Evolutionary conservation across 768 basidiomycete species (phyloP).

Genomic region (Leucosporidium creatinivorum): DNA sequence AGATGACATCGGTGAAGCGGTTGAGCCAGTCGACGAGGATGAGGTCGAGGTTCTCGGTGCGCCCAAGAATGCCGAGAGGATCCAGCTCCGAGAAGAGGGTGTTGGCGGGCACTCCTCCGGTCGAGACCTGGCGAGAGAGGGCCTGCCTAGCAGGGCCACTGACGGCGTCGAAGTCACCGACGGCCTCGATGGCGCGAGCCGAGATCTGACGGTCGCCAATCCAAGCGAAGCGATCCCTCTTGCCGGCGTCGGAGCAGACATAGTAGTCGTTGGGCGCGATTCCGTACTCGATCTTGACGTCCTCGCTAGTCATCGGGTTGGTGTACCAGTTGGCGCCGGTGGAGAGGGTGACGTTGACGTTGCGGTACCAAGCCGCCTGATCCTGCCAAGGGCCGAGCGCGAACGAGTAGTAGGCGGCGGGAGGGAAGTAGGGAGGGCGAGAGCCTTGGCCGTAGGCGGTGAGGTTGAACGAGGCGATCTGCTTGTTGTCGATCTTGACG

Average conservation of each 20-base stretch:
- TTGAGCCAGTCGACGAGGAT: no score
- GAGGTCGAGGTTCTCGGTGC: no score
- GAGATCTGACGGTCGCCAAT: not conserved
- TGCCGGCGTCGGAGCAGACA: not conserved
- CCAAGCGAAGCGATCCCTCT: not conserved
- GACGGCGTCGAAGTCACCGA: no score
- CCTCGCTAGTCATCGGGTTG: no score
- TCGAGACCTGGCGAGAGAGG: no score
- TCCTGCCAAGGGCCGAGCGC: conserved; percentile 2
- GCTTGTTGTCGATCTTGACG: not conserved
- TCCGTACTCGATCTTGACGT: conserved; percentile 1
- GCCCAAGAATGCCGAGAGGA: no score
- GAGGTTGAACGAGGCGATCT: not conserved
- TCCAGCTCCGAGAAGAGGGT: no score
- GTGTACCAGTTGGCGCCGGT: not conserved
- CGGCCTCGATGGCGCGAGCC: not conserved
- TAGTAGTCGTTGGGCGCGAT: not conserved
- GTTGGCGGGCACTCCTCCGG: no score
- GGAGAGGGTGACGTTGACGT: not conserved
- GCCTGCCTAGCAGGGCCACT: no score
- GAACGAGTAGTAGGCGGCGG: not conserved
- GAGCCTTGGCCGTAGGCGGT: not conserved
- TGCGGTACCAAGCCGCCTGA: conserved; percentile 4
- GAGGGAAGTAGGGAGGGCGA: not conserved
- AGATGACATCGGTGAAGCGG: no score